phyloP scores from a whole-genome alignment of 371 early-diverging fungal genomes.

The Saksenaea oblongispora region DNA sequence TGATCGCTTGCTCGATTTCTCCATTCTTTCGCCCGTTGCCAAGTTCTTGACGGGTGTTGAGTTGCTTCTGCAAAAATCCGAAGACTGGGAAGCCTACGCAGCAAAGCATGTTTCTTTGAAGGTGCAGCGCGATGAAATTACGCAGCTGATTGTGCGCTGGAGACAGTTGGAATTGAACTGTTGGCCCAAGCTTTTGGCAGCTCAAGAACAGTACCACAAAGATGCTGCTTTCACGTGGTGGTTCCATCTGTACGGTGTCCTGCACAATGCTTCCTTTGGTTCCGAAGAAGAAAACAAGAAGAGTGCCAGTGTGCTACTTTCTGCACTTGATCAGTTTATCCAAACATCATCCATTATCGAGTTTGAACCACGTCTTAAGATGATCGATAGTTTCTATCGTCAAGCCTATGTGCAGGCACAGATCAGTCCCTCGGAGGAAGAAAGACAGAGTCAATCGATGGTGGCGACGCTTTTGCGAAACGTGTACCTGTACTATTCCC shows the following conservation, averaged over 20 bases:
- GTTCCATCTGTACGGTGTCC: slow-evolving; percentile 83
- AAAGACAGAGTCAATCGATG: slow-evolving; percentile 25
- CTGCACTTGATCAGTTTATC: slow-evolving; percentile 79
- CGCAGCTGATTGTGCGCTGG: slow-evolving; percentile 82
- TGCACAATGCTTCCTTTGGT: slow-evolving; percentile 38
- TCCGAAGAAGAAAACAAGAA: slow-evolving; percentile 28
- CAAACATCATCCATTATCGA: slow-evolving; percentile 84
- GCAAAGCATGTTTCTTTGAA: slow-evolving; percentile 81
- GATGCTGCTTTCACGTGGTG: slow-evolving; percentile 77
- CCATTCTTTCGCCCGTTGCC: slow-evolving; percentile 84
- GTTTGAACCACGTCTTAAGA: slow-evolving; percentile 74
- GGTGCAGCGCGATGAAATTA: slow-evolving; percentile 72
- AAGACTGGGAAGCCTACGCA: slow-evolving; percentile 96
- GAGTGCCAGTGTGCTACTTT: slow-evolving; percentile 47
- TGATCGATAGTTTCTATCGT: slow-evolving; percentile 73
- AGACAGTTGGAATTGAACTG: slow-evolving; percentile 88
- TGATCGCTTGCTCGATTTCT: slow-evolving; percentile 73
- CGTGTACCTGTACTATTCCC: slow-evolving; percentile 75
- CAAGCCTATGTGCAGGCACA: slow-evolving; percentile 55
- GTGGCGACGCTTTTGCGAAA: slow-evolving; percentile 53
- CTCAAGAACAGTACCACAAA: slow-evolving; percentile 74
- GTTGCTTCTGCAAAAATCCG: slow-evolving; percentile 79
- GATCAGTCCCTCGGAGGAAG: slow-evolving; percentile 23
- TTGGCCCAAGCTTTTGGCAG: slow-evolving; percentile 87
- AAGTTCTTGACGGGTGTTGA: slow-evolving; percentile 91